Conservation (phyloP, 2,329 filamentous ascomycete genomes). For the Acrodontium crateriforme region DNA sequence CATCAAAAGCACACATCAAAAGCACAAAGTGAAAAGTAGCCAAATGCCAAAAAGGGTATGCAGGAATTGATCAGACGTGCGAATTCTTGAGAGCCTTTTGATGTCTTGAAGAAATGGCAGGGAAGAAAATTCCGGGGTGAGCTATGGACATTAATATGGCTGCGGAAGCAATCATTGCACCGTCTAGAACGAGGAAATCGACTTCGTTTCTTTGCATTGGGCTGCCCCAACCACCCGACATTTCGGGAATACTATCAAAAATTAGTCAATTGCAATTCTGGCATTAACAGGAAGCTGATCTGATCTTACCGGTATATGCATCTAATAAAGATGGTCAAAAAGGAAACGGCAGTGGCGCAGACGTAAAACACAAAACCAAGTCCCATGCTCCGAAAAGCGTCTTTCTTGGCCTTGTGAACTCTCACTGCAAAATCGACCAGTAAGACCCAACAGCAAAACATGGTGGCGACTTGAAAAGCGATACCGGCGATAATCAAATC, state of each 20-base stretch:
- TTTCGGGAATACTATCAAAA: too few relatives aligned
- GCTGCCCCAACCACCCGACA: neutral
- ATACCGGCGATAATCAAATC: slow-evolving; percentile 44
- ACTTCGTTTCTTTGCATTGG: neutral
- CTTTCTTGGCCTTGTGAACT: slow-evolving; percentile 2
- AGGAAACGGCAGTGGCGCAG: slow-evolving; percentile 13
- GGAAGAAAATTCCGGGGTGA: neutral
- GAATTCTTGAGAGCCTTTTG: too few relatives aligned
- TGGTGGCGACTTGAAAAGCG: slow-evolving; percentile 39
- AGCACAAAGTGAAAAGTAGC: too few relatives aligned
- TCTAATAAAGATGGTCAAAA: slow-evolving; percentile 33
- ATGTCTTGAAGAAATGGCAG: neutral
- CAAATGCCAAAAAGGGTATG: too few relatives aligned
- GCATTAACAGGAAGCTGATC: too few relatives aligned
- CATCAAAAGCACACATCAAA: too few relatives aligned
- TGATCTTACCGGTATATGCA: slow-evolving; percentile 38
- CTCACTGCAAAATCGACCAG: slow-evolving; percentile 18
- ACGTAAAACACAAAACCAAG: slow-evolving; percentile 3
- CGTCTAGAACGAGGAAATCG: neutral
- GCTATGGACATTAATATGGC: neutral
- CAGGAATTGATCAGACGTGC: too few relatives aligned
- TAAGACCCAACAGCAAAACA: slow-evolving; percentile 31
- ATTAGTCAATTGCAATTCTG: too few relatives aligned
- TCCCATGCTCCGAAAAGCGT: slow-evolving; percentile 2
- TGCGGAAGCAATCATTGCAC: neutral